Evolutionary conservation across 2,329 filamentous ascomycete species (phyloP).

Genomic region (Pseudocercospora musae): DNA sequence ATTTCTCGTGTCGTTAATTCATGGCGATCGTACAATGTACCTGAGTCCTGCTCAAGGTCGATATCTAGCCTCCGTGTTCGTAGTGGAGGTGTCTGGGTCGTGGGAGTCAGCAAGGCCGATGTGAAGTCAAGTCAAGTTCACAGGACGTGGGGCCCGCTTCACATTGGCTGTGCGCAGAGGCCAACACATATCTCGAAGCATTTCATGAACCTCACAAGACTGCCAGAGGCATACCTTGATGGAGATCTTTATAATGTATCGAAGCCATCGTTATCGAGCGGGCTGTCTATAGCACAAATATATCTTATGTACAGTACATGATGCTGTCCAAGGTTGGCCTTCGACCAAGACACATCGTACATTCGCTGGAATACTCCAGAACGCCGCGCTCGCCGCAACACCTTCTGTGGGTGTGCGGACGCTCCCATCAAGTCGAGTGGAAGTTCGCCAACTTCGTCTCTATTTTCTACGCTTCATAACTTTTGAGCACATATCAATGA

Average conservation of each 20-base stretch:
- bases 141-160: not conserved
- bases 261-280: not conserved
- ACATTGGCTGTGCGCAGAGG: not conserved
- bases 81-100: not conserved
- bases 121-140: slow-evolving; percentile 7
- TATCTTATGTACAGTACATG: not conserved
- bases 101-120: not conserved
- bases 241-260: not conserved
- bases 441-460: slow-evolving; percentile 6
- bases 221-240: not conserved
- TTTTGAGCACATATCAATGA: slow-evolving; percentile 92
- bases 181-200: not conserved
- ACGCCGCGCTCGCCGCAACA: not conserved
- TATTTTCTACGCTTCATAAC: slow-evolving; percentile 85
- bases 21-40: slow-evolving; percentile 11
- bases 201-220: not conserved
- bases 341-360: not conserved
- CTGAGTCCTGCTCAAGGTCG: slow-evolving; percentile 23
- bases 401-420: not conserved
- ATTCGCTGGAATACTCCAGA: not conserved
- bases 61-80: not conserved
- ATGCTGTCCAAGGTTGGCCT: slow-evolving; percentile 1
- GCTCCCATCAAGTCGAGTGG: not conserved
- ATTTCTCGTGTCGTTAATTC: slow-evolving; percentile 13
- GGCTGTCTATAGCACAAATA: not conserved